Base-by-base conservation (phyloP, 176 grass and related monocot species). In the Musa troglodytarum region DNA sequence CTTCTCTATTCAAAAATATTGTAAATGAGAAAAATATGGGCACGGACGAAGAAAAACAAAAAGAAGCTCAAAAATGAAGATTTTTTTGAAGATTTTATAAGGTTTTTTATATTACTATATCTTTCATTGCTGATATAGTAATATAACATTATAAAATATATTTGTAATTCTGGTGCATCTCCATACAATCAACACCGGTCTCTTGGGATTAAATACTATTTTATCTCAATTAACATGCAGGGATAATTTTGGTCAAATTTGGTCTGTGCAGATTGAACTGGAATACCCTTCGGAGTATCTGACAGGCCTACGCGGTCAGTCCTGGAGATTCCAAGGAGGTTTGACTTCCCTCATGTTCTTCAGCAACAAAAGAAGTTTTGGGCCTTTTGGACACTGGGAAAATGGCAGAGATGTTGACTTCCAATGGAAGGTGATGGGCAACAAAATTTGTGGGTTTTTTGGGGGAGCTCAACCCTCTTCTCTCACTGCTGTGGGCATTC, bases 351-450 rank as follows among this genome's bases (percentile, higher is more conserved):
- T 63, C n/a, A 7, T n/a, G 22, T 63, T 63, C 61, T n/a, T 17
- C 22, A 63, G 61, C 61, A 63, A 63, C 61, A 63, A 63, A 63
- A 63, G 61, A 63, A n/a, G 8, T n/a, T n/a, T 63, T 63, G 61
- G n/a, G 10, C 7, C 17, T 1, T 63, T 63, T 1, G 17, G 61
- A 63, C 1, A 22, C 5, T 17, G 17, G 8, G 61, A 22, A 0
- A n/a, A 17, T 1, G 61, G 8, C 22, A 10, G 10, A 22, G 22
- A 16, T 0, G 61, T 17, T n/a, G 8, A 22, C 4, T 63, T 63
- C 61, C 61, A 63, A 7, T 63, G 17, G n/a, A 63, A n/a, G 9
- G 61, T 63, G 61, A 63, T 22, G 61, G 15, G 22, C n/a, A 63
- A 63, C 61, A 63, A 63, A 9, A 22, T 21, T n/a, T 63, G 17